These are phyloP conservation scores for Cladosporium sp. DNA, from an alignment of 2,329 filamentous ascomycete species.

Conservation along the genomic window DNA sequence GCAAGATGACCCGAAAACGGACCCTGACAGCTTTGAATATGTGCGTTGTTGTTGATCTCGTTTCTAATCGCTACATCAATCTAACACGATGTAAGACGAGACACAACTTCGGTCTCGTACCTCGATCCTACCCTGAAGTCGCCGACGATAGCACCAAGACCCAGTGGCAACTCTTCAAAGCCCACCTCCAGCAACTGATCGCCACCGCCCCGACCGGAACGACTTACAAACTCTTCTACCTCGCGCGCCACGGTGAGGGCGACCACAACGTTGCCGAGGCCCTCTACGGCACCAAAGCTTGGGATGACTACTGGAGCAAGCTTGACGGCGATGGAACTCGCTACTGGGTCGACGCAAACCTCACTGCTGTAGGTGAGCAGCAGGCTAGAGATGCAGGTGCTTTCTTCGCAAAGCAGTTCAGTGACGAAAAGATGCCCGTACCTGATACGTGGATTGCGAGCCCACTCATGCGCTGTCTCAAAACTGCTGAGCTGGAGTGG, in stretches of 20 bases:
- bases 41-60: conserved; percentile 27
- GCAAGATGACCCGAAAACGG: conserved; percentile 47
- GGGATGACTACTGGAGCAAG: conserved; percentile 65
- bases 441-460: conserved; percentile 64
- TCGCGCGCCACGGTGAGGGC: conserved; percentile 67
- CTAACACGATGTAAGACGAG: conserved; percentile 16
- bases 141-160: conserved; percentile 42
- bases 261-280: conserved; percentile 59
- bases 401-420: conserved; percentile 57
- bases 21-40: conserved; percentile 47
- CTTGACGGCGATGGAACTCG: conserved; percentile 60
- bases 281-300: conserved; percentile 64
- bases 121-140: conserved; percentile 38
- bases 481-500: conserved; percentile 62
- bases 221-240: conserved; percentile 63
- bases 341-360: conserved; percentile 60
- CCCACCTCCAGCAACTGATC: conserved; percentile 54
- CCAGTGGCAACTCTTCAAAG: conserved; percentile 62
- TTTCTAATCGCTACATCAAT: no score
- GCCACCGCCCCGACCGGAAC: conserved; percentile 41
- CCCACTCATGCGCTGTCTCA: conserved; percentile 59
- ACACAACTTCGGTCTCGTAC: conserved; percentile 46
- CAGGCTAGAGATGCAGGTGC: conserved; percentile 57
- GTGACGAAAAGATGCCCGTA: conserved; percentile 52
- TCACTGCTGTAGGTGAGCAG: conserved; percentile 54